phyloP scores from a whole-genome alignment of 306 rosid genomes.

The Dalbergia cultrata region DNA sequence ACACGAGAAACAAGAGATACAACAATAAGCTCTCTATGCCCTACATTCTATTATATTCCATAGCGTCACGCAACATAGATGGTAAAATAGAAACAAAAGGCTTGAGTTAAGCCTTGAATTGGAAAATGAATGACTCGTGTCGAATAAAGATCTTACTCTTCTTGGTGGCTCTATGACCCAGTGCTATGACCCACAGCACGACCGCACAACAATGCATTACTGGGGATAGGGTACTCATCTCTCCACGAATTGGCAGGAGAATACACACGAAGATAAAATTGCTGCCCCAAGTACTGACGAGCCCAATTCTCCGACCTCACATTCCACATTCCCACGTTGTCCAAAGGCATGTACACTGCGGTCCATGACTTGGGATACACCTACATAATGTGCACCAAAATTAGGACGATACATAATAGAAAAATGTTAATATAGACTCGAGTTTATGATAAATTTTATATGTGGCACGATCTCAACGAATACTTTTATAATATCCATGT shows the following conservation, averaged over 20 bases:
- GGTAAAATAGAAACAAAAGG: slow-evolving; percentile 38
- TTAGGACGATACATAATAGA: not conserved
- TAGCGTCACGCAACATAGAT: not conserved
- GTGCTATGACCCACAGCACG: slow-evolving; percentile 61
- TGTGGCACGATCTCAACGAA: too few species aligned
- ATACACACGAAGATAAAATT: slow-evolving; percentile 84
- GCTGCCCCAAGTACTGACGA: slow-evolving; percentile 87
- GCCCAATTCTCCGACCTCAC: slow-evolving; percentile 84
- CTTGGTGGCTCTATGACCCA: not conserved
- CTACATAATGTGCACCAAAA: slow-evolving; percentile 40
- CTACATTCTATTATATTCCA: not conserved
- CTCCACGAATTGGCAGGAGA: slow-evolving; percentile 87
- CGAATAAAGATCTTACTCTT: not conserved
- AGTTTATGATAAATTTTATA: too few species aligned
- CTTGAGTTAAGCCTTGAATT: slow-evolving; percentile 49
- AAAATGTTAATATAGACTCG: too few species aligned
- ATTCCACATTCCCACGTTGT: slow-evolving; percentile 97
- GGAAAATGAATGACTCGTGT: slow-evolving; percentile 7
- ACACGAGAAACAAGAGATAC: slow-evolving; percentile 17
- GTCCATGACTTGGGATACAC: slow-evolving; percentile 92
- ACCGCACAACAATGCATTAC: slow-evolving; percentile 74
- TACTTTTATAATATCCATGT: too few species aligned
- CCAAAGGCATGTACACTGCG: slow-evolving; percentile 85
- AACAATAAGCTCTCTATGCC: not conserved
- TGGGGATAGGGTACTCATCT: slow-evolving; percentile 89